These are phyloP conservation scores for Thraustochytrium striatum DNA, from an alignment of 352 stramenopile genomes.

Conservation along the genomic window DNA sequence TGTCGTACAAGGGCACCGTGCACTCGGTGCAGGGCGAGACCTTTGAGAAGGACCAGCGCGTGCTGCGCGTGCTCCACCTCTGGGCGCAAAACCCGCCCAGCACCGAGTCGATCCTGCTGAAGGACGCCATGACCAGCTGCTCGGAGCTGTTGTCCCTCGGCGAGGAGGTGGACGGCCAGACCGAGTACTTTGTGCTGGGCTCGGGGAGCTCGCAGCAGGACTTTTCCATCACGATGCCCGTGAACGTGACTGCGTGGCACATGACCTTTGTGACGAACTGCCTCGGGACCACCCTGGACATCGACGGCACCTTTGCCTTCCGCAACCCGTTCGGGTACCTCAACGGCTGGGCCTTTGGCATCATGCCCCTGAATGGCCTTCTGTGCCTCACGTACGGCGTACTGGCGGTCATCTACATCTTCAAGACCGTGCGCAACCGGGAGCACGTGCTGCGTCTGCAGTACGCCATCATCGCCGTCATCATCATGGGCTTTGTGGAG, in stretches of 20 bases:
- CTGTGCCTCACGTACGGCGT: conserved; percentile 19
- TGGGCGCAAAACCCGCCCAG: conserved; percentile 10
- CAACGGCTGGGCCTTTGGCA: conserved; percentile 29
- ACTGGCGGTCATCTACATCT: conserved; percentile 27
- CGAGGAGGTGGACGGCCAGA: not conserved
- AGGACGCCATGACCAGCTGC: not conserved
- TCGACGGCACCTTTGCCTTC: conserved; percentile 23
- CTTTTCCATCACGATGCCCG: not conserved
- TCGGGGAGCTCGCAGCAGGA: not conserved
- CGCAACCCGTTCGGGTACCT: conserved; percentile 46
- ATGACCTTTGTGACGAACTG: conserved; percentile 29
- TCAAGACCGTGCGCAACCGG: not conserved
- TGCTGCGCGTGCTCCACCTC: conserved; percentile 15
- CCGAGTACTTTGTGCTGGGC: not conserved
- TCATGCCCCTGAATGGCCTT: conserved; percentile 43
- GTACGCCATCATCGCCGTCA: conserved; percentile 33
- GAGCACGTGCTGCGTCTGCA: conserved; percentile 35
- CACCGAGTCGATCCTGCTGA: not conserved
- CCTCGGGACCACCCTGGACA: not conserved
- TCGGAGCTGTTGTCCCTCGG: not conserved
- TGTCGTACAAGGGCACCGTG: not conserved
- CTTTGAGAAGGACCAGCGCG: not conserved
- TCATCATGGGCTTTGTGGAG: conserved; percentile 41
- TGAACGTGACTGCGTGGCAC: conserved; percentile 8
- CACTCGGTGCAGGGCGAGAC: not conserved